Evolutionary conservation across 1,139 yeast genomes (phyloP).

Genomic region (Hansenula lynferdii): DNA sequence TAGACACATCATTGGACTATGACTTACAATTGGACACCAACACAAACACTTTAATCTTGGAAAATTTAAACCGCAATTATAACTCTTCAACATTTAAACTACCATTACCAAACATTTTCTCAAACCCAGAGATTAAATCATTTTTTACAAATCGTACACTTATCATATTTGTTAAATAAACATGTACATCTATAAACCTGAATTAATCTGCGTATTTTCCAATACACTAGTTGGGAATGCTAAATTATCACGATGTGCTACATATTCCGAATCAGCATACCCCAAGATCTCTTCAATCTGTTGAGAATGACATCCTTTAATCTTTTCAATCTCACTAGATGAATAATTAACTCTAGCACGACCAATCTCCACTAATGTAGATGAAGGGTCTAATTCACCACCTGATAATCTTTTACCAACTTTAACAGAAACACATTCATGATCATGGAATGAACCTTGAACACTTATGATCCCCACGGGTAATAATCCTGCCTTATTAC

Average conservation of each 20-base stretch:
- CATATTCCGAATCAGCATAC: constrained; percentile 87
- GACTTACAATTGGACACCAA: constrained; percentile 13
- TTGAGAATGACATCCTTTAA: constrained; percentile 76
- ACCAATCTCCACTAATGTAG: constrained; percentile 59
- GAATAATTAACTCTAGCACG: constrained; percentile 90
- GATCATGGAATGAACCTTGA: constrained; percentile 79
- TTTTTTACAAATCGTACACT: constrained; percentile 16
- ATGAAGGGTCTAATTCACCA: constrained; percentile 34
- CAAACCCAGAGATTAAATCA: constrained; percentile 13
- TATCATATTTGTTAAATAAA: constrained; percentile 16
- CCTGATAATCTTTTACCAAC: constrained; percentile 39
- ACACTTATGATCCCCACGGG: constrained; percentile 87
- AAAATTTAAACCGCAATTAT: constrained; percentile 13
- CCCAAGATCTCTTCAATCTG: constrained; percentile 74
- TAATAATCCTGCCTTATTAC: constrained; percentile 82
- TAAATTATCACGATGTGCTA: constrained; percentile 87
- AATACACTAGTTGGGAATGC: constrained; percentile 64
- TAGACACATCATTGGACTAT: constrained; percentile 21
- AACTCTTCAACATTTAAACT: constrained; percentile 13
- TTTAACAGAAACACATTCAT: constrained; percentile 80
- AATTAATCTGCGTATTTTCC: constrained; percentile 21
- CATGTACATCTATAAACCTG: no score
- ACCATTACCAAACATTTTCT: constrained; percentile 16
- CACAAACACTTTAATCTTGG: constrained; percentile 15
- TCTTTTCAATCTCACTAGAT: constrained; percentile 67